Evolutionary conservation across 257 asterid species (phyloP), one percentile per base, ranked within the genome.

Genomic region (Catharanthus roseus): DNA sequence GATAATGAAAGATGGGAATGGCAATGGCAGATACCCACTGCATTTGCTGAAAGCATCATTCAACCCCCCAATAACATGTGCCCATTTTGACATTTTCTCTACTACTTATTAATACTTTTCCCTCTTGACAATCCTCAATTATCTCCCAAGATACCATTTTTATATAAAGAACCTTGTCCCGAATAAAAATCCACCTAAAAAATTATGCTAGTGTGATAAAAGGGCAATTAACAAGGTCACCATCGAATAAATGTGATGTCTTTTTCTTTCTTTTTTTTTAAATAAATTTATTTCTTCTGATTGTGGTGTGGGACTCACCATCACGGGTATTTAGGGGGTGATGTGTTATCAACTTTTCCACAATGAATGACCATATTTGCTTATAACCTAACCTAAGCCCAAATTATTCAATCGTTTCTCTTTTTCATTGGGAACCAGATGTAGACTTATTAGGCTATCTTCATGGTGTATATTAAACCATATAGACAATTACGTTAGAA

Each of bases 301-400:
- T 19, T 12, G 70, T 42, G 70, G 70, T 12, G 70, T 42, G 70
- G 70, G 70, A 42, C 70, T 65, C 34, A 65, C 70, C 56, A 66
- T 65, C 55, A 41, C 56, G 55, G 70, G 70, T 65, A 23, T 41
- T 5, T 36, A 9, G 41, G 15, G n/a, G 23, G 54, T 65, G 54
- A 39, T 41, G 49, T 61, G 15, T 18, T 39, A 58, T 58, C 41
- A 31, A 58, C 28, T 31, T 60, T 60, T 60, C 42, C 24, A 60
- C 42, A 6, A 60, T 58, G 23, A 29, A 29, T 38, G 42, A 38
- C 42, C 42, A 38, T 3, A 38, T 38, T 34, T 8, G 4, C 44
- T 11, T 45, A n/a, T n/a, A n/a, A n/a, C n/a, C n/a, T n/a, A 13
- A 45, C 51, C 51, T 19, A 45, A 45, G 15, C 4, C 55, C 55